A percentile compares a stretch with the other conserved stretches of the same genome.
Evolutionary conservation across 352 stramenopile species (phyloP).

Genomic region (Globisporangium nodosum): DNA sequence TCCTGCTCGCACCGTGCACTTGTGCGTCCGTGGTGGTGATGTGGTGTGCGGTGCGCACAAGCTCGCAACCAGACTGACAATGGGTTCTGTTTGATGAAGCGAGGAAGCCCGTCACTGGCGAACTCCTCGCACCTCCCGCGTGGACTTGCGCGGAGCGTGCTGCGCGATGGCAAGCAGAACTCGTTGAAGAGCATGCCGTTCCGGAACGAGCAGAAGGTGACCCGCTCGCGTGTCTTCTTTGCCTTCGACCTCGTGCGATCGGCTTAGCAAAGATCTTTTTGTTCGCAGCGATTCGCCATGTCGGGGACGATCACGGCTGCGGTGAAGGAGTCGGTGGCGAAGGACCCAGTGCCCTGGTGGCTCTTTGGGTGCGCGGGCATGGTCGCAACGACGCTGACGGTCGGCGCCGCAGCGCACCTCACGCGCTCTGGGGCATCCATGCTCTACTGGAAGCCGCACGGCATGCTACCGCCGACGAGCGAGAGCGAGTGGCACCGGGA

Average conservation of each 20-base stretch:
- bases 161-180: background rate
- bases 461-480: constrained; percentile 74
- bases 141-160: constrained; percentile 1
- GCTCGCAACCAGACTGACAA: background rate
- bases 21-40: background rate
- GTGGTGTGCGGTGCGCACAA: background rate
- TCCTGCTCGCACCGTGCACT: constrained; percentile 1
- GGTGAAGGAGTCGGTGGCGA: constrained; percentile 28
- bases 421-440: constrained; percentile 93
- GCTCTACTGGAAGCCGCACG: constrained; percentile 93
- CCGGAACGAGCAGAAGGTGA: constrained; percentile 5
- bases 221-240: background rate
- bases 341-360: constrained; percentile 84
- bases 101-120: background rate
- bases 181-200: constrained; percentile 4
- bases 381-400: constrained; percentile 93
- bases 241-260: background rate
- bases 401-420: constrained; percentile 94
- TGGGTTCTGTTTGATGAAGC: background rate
- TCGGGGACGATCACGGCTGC: constrained; percentile 4
- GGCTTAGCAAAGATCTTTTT: background rate
- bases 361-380: constrained; percentile 88
- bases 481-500: constrained; percentile 90
- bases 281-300: constrained; percentile 10
- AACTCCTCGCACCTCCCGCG: background rate